These are phyloP conservation scores for Dioscorea zingiberensis DNA, from an alignment of 106 monocot genomes.

Conservation along the genomic window DNA sequence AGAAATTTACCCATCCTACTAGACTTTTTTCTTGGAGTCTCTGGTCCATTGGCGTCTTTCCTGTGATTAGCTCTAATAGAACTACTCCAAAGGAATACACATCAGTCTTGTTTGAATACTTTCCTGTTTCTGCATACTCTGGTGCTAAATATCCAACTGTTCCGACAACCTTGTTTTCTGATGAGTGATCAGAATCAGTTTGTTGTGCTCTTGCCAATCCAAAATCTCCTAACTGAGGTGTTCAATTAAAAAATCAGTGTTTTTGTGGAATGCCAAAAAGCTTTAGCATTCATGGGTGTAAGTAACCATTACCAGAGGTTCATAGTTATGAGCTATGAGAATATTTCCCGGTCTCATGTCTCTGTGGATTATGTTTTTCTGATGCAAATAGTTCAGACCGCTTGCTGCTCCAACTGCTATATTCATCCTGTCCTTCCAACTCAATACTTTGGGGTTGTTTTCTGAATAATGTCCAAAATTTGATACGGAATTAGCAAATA, in stretches of 20 bases:
- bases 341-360: slow-evolving; percentile 45
- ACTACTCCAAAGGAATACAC: slow-evolving; percentile 45
- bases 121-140: slow-evolving; percentile 39
- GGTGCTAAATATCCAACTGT: slow-evolving; percentile 42
- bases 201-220: slow-evolving; percentile 31
- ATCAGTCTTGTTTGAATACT: slow-evolving; percentile 33
- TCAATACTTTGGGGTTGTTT: slow-evolving; percentile 12
- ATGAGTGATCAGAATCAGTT: not conserved
- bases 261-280: too few species aligned
- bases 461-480: slow-evolving; percentile 29
- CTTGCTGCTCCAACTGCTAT: slow-evolving; percentile 35
- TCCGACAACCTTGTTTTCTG: slow-evolving; percentile 25
- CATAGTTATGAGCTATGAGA: slow-evolving; percentile 26
- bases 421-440: slow-evolving; percentile 34
- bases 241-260: not conserved
- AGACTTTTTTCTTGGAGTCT: slow-evolving; percentile 17
- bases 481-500: too few species aligned
- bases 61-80: slow-evolving; percentile 31
- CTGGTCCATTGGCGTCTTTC: slow-evolving; percentile 16
- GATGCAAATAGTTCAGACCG: slow-evolving; percentile 45
- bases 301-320: slow-evolving; percentile 29
- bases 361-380: slow-evolving; percentile 38
- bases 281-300: too few species aligned
- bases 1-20: slow-evolving; percentile 32
- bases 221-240: slow-evolving; percentile 34